Base-by-base conservation (phyloP, 2,329 filamentous ascomycete species). In the Aspergillus sp. region DNA sequence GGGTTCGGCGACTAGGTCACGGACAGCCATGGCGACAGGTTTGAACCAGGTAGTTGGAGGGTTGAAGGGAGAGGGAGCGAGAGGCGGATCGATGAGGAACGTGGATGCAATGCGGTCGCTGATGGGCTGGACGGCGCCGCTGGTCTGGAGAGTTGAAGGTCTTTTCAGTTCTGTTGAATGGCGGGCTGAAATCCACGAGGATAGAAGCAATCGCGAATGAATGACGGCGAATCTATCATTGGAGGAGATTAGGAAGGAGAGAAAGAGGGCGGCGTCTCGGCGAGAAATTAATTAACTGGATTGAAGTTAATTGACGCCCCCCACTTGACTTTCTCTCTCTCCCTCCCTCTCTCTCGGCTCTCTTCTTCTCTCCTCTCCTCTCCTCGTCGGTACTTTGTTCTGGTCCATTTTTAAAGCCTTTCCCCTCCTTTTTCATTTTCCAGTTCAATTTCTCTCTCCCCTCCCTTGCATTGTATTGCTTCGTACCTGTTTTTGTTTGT, bases 1-100 rank as follows among this genome's bases (percentile, higher is more conserved):
- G 2, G 85, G 80, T 69, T 91, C 87, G 58, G 83, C 85, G 63
- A 91, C 84, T 63, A 87, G 84, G 22, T 82, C 77, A 62, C 82
- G 77, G 67, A 83, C 80, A 39, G 82, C 75, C 85, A 88, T 87
- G 58, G 36, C 36, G 36, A 14, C 16, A 42, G 36, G 16, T 7
- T 42, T 14, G 36, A 7, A 42, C 4, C 4, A 36, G 11, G 49
- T 53, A n/a, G 36, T 16, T n/a, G 36, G 36, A 42, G 14, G 49
- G 56, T 54, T 55, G 54, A 51, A 57, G 62, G 18, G 54, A 60
- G 50, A 45, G 56, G 56, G 59, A 49, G 32, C 51, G 51, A 42
- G 46, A 46, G 47, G n/a, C 22, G 51, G 32, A 49, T 61, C 42
- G 53, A 58, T 52, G 55, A 55, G 49, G 26, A 60, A 59, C 59